Evolutionary conservation across 148 eudicot species (phyloP).

Genomic region (Silene latifolia): DNA sequence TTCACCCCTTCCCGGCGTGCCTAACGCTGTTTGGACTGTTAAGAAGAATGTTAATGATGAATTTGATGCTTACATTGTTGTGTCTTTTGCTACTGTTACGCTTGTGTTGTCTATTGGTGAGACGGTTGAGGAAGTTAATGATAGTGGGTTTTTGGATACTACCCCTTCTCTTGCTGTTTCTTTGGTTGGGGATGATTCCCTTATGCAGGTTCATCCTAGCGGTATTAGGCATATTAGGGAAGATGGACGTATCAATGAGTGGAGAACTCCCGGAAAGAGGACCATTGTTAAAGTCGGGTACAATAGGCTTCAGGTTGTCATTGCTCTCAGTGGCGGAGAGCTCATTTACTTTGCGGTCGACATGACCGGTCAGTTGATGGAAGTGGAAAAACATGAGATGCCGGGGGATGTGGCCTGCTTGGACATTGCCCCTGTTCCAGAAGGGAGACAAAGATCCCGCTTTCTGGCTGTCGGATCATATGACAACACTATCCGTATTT

Average conservation of each 20-base stretch:
- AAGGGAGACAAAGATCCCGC: conserved; percentile 90
- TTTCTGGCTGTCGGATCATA: conserved; percentile 96
- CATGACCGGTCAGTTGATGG: conserved; percentile 89
- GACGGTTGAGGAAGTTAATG: conserved; percentile 98
- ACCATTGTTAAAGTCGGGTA: conserved; percentile 95
- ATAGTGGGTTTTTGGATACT: conserved; percentile 96
- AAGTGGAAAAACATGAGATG: conserved; percentile 94
- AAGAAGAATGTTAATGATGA: conserved; percentile 91
- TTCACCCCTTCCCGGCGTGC: conserved; percentile 90
- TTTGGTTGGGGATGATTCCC: conserved; percentile 92
- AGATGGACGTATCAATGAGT: conserved; percentile 94
- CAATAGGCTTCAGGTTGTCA: conserved; percentile 89
- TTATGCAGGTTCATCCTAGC: conserved; percentile 97
- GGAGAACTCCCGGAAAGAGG: conserved; percentile 99
- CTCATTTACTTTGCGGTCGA: conserved; percentile 96
- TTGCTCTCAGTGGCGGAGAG: conserved; percentile 97
- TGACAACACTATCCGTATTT: conserved; percentile 89
- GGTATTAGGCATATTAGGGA: conserved; percentile 99
- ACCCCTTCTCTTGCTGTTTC: conserved; percentile 97
- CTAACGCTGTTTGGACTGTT: conserved; percentile 98
- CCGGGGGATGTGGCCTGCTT: conserved; percentile 97
- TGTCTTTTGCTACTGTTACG: conserved; percentile 97
- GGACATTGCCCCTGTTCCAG: conserved; percentile 98
- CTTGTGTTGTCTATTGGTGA: conserved; percentile 98
- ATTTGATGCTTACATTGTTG: conserved; percentile 97